Evolutionary conservation across 495 filamentous ascomycete species (phyloP).

Genomic region (Podospora pseudocomata): DNA sequence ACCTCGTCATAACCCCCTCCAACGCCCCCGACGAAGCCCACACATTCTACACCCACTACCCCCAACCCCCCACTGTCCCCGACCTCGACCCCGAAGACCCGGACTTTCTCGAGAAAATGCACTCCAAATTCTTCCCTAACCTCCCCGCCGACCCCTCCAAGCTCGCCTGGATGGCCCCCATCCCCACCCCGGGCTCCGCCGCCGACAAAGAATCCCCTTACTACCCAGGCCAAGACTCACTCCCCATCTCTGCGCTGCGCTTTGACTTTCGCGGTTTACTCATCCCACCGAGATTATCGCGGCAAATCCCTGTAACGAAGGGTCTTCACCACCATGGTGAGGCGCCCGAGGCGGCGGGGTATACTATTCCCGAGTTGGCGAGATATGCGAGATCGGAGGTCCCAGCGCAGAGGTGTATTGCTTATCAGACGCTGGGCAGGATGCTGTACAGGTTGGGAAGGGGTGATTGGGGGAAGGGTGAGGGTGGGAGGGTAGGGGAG

Average conservation of each 20-base stretch:
- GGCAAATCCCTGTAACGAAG: constrained; percentile 64
- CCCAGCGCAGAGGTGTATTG: constrained; percentile 82
- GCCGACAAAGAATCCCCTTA: constrained; percentile 69
- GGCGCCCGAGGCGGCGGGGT: constrained; percentile 89
- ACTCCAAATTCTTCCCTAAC: constrained; percentile 87
- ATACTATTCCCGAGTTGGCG: constrained; percentile 86
- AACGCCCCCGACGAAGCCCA: constrained; percentile 23
- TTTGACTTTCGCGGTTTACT: constrained; percentile 83
- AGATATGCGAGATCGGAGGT: constrained; percentile 76
- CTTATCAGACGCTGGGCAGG: constrained; percentile 84
- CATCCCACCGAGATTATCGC: constrained; percentile 67
- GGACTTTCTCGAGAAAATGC: constrained; percentile 76
- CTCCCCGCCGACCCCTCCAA: constrained; percentile 79
- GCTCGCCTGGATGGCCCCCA: constrained; percentile 83
- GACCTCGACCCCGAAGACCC: constrained; percentile 79
- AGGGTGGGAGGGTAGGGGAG: constrained; percentile 49
- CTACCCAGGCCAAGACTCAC: constrained; percentile 65
- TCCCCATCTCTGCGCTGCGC: constrained; percentile 72
- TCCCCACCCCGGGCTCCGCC: constrained; percentile 52
- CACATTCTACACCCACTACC: constrained; percentile 36
- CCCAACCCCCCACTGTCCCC: constrained; percentile 41
- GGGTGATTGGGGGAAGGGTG: constrained; percentile 70
- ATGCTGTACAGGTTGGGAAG: constrained; percentile 78
- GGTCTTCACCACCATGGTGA: constrained; percentile 94
- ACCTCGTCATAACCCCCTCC: constrained; percentile 54